Conservation (phyloP, 2,329 filamentous ascomycete genomes). For the Ascochyta pisi region DNA sequence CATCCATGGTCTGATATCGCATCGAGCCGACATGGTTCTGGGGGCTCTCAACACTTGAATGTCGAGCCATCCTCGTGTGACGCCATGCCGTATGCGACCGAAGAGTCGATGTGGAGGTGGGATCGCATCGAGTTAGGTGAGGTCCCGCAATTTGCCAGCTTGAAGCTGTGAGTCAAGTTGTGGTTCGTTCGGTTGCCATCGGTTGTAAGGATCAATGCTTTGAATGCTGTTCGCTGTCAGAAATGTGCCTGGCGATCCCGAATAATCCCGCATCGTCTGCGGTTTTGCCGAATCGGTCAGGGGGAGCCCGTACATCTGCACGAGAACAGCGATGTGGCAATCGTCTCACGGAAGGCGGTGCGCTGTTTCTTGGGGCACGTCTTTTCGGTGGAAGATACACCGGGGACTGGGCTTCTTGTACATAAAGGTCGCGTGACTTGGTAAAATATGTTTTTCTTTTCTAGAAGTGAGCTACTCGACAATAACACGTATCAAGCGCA, state of each 20-base stretch:
- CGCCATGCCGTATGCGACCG: constrained; percentile 18
- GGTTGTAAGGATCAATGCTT: constrained; percentile 20
- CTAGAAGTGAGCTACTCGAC: too few species aligned
- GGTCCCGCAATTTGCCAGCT: constrained; percentile 14
- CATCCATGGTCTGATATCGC: constrained; percentile 7
- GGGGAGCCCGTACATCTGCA: constrained; percentile 8
- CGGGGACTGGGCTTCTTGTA: too few species aligned
- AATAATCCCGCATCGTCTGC: constrained; percentile 21
- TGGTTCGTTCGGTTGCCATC: constrained; percentile 30
- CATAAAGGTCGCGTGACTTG: not conserved
- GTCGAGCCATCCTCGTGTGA: constrained; percentile 19
- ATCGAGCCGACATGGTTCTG: constrained; percentile 7
- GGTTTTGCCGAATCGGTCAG: constrained; percentile 25
- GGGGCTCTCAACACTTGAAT: constrained; percentile 9
- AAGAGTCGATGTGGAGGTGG: constrained; percentile 15
- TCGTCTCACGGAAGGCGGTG: constrained; percentile 19
- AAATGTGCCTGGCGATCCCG: constrained; percentile 19
- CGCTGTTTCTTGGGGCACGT: not conserved
- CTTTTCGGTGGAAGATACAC: not conserved
- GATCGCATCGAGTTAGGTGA: constrained; percentile 8
- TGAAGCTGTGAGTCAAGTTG: constrained; percentile 5
- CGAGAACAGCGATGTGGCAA: constrained; percentile 8
- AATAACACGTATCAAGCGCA: too few species aligned
- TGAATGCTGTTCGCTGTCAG: constrained; percentile 21
- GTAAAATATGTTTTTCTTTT: too few species aligned